phyloP scores from a whole-genome alignment of 306 rosid genomes.

The Cicer chorassanicum region DNA sequence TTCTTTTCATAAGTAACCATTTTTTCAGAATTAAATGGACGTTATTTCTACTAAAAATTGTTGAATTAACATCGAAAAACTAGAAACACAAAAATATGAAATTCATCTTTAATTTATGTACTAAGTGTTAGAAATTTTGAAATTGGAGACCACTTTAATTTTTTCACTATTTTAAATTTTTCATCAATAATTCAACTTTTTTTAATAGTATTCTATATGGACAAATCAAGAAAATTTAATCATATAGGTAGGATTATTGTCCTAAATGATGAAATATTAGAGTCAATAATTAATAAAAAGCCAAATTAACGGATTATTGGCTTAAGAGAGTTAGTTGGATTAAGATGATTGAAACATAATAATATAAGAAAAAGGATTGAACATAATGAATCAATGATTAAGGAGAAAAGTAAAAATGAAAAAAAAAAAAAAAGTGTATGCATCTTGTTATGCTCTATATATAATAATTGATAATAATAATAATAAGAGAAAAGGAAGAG shows the following conservation, averaged over 20 bases:
- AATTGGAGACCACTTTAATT: not conserved
- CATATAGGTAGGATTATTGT: not conserved
- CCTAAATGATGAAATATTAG: conserved; percentile 18
- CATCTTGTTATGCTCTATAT: not conserved
- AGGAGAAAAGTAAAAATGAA: conserved; percentile 11
- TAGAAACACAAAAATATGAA: not conserved
- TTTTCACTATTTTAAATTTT: not conserved
- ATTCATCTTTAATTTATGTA: too few species aligned
- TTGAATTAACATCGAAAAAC: not conserved
- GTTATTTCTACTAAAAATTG: too few species aligned
- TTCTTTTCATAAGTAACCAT: too few species aligned
- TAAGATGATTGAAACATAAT: conserved; percentile 23
- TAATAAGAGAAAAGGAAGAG: not conserved
- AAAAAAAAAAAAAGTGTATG: not conserved
- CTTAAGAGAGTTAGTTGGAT: conserved; percentile 21
- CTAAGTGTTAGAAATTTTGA: not conserved
- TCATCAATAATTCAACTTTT: not conserved
- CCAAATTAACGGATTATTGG: conserved; percentile 32
- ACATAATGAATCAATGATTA: conserved; percentile 36
- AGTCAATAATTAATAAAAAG: conserved; percentile 12
- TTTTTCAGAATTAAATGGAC: too few species aligned
- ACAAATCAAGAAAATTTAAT: conserved; percentile 16
- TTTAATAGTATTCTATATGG: not conserved
- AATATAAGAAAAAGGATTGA: conserved; percentile 8
- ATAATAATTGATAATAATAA: not conserved